These are phyloP conservation scores for Cocos nucifera DNA, from an alignment of 176 grass and related monocot genomes.

Conservation along the genomic window DNA sequence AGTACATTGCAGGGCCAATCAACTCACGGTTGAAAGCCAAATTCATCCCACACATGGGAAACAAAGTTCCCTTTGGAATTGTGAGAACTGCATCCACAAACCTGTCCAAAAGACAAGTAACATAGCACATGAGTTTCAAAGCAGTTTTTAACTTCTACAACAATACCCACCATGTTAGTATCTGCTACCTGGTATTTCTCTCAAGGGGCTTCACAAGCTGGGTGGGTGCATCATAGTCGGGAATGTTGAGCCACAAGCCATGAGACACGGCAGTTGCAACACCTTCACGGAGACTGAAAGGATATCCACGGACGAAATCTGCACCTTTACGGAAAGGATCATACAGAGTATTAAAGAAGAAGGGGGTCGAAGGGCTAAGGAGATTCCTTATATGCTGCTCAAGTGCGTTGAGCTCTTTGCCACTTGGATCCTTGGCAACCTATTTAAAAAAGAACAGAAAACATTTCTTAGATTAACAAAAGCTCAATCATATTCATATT, in stretches of 20 bases:
- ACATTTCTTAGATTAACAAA: not conserved
- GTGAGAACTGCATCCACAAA: conserved; percentile 65
- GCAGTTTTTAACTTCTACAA: too few species aligned
- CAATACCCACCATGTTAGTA: not conserved
- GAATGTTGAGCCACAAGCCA: conserved; percentile 69
- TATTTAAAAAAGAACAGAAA: conserved; percentile 1
- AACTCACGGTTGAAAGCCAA: conserved; percentile 66
- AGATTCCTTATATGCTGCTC: conserved; percentile 62
- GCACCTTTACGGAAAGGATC: conserved; percentile 54
- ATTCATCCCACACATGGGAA: conserved; percentile 80
- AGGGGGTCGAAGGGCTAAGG: conserved; percentile 56
- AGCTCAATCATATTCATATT: not conserved
- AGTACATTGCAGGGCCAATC: conserved; percentile 77
- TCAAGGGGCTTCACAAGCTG: conserved; percentile 65
- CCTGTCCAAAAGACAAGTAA: conserved; percentile 8
- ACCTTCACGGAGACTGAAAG: conserved; percentile 66
- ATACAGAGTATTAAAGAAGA: conserved; percentile 64
- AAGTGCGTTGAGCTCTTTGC: conserved; percentile 60
- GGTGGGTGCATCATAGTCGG: conserved; percentile 66
- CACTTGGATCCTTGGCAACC: conserved; percentile 64
- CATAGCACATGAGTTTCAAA: too few species aligned
- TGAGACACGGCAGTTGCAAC: conserved; percentile 54
- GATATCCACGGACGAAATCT: conserved; percentile 68
- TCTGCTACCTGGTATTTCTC: conserved; percentile 34
- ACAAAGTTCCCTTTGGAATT: conserved; percentile 56